Conservation (phyloP, 75 land plant genomes). For the Selaginella moellendorffii region DNA sequence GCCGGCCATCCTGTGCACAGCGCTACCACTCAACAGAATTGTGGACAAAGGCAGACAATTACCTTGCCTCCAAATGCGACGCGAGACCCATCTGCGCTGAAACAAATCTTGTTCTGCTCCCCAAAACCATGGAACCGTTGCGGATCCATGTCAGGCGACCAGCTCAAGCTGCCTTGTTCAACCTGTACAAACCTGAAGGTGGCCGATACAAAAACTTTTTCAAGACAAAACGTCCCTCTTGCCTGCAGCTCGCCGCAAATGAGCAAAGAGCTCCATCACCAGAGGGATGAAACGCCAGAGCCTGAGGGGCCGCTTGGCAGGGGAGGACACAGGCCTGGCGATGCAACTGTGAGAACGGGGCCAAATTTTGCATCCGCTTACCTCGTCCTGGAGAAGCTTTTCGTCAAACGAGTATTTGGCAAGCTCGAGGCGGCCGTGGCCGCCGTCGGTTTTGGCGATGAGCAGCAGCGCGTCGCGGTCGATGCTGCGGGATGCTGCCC, state of each 20-base stretch:
- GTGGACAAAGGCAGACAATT: no score
- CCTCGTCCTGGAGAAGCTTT: background rate
- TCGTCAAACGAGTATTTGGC: background rate
- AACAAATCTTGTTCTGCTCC: conserved; percentile 46
- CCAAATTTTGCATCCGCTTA: background rate
- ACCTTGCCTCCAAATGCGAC: conserved; percentile 79
- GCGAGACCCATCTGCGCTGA: conserved; percentile 67
- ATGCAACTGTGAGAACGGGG: background rate
- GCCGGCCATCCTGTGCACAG: conserved; percentile 97
- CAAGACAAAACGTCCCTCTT: no score
- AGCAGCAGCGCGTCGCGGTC: background rate
- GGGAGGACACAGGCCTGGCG: background rate
- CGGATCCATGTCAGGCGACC: conserved; percentile 24
- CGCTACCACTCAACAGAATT: no score
- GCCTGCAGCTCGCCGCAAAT: background rate
- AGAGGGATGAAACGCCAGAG: background rate
- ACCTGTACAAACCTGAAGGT: background rate
- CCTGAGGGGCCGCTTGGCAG: background rate
- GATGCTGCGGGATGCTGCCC: background rate
- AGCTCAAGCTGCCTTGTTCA: background rate
- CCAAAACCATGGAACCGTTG: conserved; percentile 46
- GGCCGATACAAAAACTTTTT: no score
- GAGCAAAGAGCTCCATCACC: background rate
- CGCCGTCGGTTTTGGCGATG: background rate
- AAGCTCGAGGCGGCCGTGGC: background rate